Conservation (phyloP, 2,329 filamentous ascomycete genomes). For the Tolypocladium inflatum region DNA sequence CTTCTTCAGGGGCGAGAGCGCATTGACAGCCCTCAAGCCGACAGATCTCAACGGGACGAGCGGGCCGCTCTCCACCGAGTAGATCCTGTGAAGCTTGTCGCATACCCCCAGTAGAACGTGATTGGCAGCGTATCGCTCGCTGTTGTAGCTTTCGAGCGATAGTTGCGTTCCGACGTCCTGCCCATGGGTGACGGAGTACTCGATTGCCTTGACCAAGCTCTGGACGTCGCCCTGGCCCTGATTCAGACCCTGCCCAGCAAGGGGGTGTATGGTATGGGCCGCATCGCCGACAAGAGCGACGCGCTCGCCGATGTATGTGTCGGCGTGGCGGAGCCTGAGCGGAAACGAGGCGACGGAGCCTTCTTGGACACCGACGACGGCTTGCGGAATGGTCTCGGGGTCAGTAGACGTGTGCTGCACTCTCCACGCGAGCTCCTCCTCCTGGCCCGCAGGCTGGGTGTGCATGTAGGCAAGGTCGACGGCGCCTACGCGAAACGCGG, state of each 20-base stretch:
- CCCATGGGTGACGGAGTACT: constrained; percentile 68
- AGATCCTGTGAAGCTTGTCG: constrained; percentile 89
- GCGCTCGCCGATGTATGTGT: constrained; percentile 85
- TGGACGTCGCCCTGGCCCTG: constrained; percentile 85
- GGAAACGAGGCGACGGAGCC: constrained; percentile 83
- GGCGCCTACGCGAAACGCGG: constrained; percentile 74
- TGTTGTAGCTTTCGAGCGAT: constrained; percentile 71
- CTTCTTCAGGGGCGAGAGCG: constrained; percentile 64
- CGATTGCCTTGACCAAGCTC: constrained; percentile 64
- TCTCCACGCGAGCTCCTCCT: constrained; percentile 79
- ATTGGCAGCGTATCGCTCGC: constrained; percentile 75
- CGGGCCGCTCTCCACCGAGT: constrained; percentile 70
- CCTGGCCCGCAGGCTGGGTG: constrained; percentile 46
- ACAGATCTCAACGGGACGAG: constrained; percentile 71
- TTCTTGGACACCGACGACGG: constrained; percentile 62
- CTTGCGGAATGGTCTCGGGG: constrained; percentile 50
- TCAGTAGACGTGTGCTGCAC: constrained; percentile 56
- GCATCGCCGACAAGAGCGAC: constrained; percentile 89
- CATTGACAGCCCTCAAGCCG: constrained; percentile 68
- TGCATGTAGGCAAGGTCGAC: constrained; percentile 81
- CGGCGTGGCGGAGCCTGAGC: constrained; percentile 83
- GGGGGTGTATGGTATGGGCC: constrained; percentile 88
- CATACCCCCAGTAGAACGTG: constrained; percentile 68
- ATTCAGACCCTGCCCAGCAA: constrained; percentile 91
- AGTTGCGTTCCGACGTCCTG: constrained; percentile 77